These are phyloP conservation scores for Brassica cretica DNA, from an alignment of 345 rosid species.

Conservation along the genomic window DNA sequence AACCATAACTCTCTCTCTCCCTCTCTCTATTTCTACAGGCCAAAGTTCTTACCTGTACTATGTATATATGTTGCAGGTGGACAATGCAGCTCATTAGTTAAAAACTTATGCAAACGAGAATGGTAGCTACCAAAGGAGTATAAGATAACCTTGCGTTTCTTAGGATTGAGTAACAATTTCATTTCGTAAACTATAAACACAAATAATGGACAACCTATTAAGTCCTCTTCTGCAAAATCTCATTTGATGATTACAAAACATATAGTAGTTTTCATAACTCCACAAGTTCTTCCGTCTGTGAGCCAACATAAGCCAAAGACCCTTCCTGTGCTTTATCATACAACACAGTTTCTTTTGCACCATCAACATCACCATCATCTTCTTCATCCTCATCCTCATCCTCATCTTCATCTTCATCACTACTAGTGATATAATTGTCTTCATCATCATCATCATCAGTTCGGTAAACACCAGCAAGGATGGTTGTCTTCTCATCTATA, in stretches of 20 bases:
- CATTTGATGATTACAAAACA: slow-evolving; percentile 30
- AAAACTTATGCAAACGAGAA: slow-evolving; percentile 48
- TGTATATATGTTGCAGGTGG: slow-evolving; percentile 52
- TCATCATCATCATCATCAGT: slow-evolving; percentile 42
- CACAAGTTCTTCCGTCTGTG: slow-evolving; percentile 35
- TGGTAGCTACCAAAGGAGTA: slow-evolving; percentile 14
- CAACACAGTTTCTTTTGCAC: slow-evolving; percentile 18
- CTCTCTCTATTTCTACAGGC: not conserved
- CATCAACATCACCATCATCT: slow-evolving; percentile 31
- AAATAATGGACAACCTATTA: slow-evolving; percentile 25
- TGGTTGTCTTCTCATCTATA: slow-evolving; percentile 19
- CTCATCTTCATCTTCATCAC: slow-evolving; percentile 10
- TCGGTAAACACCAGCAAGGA: slow-evolving; percentile 30
- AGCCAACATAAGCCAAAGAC: slow-evolving; percentile 24
- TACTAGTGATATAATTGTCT: slow-evolving; percentile 20
- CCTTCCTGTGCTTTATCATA: slow-evolving; percentile 34
- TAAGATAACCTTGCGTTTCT: slow-evolving; percentile 25
- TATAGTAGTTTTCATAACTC: slow-evolving; percentile 21
- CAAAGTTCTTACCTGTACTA: slow-evolving; percentile 6
- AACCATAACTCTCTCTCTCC: slow-evolving; percentile 43
- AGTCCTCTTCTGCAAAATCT: slow-evolving; percentile 35
- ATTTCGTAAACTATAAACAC: slow-evolving; percentile 26
- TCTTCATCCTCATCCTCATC: slow-evolving; percentile 14
- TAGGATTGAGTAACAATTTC: slow-evolving; percentile 13
- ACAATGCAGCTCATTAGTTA: slow-evolving; percentile 56